Conservation (phyloP, 768 basidiomycete species). For the Coprinopsis marcescibilis region DNA sequence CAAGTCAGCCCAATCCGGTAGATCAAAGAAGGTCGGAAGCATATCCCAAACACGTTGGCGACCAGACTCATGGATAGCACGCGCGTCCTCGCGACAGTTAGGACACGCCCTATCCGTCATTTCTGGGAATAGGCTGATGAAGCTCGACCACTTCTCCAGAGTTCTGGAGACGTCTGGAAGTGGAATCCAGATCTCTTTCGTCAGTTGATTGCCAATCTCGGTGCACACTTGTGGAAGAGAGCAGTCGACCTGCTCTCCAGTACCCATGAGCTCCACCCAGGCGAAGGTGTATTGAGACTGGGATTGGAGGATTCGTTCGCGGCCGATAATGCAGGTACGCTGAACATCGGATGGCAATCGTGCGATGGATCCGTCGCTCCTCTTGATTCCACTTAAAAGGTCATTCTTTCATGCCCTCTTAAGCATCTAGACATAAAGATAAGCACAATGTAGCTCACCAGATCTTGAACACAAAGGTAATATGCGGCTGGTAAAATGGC, state of each 20-base stretch:
- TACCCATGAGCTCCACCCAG: background rate
- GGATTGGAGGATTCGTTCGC: background rate
- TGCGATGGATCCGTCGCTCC: background rate
- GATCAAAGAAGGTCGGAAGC: background rate
- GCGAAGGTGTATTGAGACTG: background rate
- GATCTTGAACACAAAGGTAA: constrained; percentile 6
- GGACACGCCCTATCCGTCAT: background rate
- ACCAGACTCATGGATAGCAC: background rate
- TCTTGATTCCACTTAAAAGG: background rate
- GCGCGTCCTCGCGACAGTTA: background rate
- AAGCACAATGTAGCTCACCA: background rate
- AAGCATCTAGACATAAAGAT: background rate
- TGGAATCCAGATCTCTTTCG: constrained; percentile 2
- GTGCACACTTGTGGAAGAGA: background rate
- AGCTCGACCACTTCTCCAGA: constrained; percentile 5
- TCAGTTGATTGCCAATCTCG: background rate
- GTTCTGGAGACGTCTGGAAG: constrained; percentile 5
- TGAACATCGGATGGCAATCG: background rate
- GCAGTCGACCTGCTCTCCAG: background rate
- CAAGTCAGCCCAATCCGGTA: background rate
- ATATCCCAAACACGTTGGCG: background rate
- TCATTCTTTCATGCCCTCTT: background rate
- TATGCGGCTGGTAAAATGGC: constrained; percentile 9
- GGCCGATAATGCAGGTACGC: background rate
- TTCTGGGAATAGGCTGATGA: background rate